Base-by-base conservation (phyloP, 805 yeast genomes). In the Naumovozyma dairenensis region DNA sequence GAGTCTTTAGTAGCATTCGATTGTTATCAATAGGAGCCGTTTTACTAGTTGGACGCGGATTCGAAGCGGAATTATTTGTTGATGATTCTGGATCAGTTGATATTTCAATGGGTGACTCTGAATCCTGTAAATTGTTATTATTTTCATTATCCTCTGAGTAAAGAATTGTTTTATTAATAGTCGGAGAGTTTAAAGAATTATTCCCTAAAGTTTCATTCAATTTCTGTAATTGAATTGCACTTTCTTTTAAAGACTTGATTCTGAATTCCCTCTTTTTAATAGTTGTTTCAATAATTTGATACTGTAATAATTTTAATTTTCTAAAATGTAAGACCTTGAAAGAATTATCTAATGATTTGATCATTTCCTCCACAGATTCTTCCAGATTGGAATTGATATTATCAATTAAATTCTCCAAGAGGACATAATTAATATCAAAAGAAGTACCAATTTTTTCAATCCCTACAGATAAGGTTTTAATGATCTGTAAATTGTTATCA, bases 391-490 rank as follows among this genome's bases (percentile, higher is more conserved):
- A 56, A 28, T 55, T 43, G 12, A 66, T 42, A 24, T 70, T 69
- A 24, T 63, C 63, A 3, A 59, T 55, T 27, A 67, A 42, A 17
- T 64, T 62, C 37, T 66, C 71, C 6, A 67, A 53, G 15, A 75
- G 71, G 14, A 77, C 69, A 40, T 71, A 76, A 25, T 71, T 74
- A 25, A 77, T 71, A 55, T 92, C 97, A 42, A 83, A 77, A 1
- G 86, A 80, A 49, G 82, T 86, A 1, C 97, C 96, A 19, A 85
- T 72, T 41, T 76, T 74, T 51, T 92, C 97, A 52, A 45, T 74
- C 63, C 41, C 75, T 60, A n/a, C 74, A 51, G 40, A 73, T 53
- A 49, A 65, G 67, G 29, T 63, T 37, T 59, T 69, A 16, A 43
- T 38, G 17, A 26, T 32, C 16, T 35, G 37, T 16, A 32, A n/a